Evolutionary conservation across 164 flowering plant genomes (phyloP).

Genomic region (Litsea cubeba): DNA sequence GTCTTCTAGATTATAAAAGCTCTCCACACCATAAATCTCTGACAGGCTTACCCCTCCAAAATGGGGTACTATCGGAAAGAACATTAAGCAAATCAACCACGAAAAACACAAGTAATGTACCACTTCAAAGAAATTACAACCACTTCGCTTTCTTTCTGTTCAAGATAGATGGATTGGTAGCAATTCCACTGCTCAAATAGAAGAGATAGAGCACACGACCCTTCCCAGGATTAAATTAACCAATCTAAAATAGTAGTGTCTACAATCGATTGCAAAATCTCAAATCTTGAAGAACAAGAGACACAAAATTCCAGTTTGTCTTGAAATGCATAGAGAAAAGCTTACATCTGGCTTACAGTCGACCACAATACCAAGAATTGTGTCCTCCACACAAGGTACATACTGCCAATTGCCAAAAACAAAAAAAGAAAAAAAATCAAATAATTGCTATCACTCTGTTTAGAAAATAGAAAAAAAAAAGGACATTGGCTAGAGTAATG

Average conservation of each 20-base stretch:
- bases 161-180: no score
- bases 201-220: background rate
- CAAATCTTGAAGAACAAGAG: background rate
- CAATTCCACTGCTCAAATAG: background rate
- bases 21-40: no score
- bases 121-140: background rate
- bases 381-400: constrained; percentile 79
- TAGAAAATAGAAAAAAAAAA: background rate
- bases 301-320: background rate
- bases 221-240: background rate
- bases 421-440: constrained; percentile 1
- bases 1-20: no score
- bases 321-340: constrained; percentile 2
- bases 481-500: background rate
- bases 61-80: no score
- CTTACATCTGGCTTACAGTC: constrained; percentile 93
- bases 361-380: constrained; percentile 84
- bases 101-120: background rate
- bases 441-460: background rate
- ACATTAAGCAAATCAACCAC: background rate
- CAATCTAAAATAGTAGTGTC: background rate
- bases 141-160: background rate
- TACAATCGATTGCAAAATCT: background rate
- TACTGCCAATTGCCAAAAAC: constrained; percentile 78
- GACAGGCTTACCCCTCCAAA: no score